Conservation (phyloP, 768 basidiomycete species). For the Pleurotus djamor region DNA sequence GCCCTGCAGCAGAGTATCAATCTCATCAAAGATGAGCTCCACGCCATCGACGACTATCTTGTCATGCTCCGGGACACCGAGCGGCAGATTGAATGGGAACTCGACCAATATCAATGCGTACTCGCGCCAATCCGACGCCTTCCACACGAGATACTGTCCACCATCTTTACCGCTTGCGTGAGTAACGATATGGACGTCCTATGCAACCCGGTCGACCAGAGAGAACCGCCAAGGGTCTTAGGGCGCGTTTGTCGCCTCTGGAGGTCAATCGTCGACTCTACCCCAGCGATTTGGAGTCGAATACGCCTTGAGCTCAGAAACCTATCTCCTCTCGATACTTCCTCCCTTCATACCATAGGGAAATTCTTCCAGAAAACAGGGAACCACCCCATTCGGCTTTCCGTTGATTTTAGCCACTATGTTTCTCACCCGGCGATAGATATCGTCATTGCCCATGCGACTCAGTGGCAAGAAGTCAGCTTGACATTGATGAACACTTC, state of each 20-base stretch:
- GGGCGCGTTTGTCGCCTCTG: conserved; percentile 1
- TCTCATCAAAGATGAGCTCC: neutral
- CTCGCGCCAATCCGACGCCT: conserved; percentile 4
- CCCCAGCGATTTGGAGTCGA: neutral
- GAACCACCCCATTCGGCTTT: neutral
- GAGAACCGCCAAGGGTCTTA: neutral
- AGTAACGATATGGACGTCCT: neutral
- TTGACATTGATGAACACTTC: conserved; percentile 5
- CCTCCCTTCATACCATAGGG: neutral
- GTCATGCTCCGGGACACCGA: neutral
- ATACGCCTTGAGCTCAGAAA: neutral
- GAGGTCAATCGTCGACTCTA: neutral
- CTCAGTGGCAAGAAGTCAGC: conserved; percentile 4
- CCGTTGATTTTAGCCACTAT: conserved; percentile 1
- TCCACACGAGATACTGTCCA: neutral
- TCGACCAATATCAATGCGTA: neutral
- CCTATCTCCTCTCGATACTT: neutral
- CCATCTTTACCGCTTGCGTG: conserved; percentile 1
- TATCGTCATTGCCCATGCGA: neutral
- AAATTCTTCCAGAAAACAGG: neutral
- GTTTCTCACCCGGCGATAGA: neutral
- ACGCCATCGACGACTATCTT: neutral
- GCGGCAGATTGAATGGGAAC: neutral
- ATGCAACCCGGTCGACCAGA: neutral
- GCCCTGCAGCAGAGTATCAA: neutral